These are phyloP conservation scores for Coemansia sp. DNA, from an alignment of 192 early-diverging fungal genomes.

Conservation along the genomic window DNA sequence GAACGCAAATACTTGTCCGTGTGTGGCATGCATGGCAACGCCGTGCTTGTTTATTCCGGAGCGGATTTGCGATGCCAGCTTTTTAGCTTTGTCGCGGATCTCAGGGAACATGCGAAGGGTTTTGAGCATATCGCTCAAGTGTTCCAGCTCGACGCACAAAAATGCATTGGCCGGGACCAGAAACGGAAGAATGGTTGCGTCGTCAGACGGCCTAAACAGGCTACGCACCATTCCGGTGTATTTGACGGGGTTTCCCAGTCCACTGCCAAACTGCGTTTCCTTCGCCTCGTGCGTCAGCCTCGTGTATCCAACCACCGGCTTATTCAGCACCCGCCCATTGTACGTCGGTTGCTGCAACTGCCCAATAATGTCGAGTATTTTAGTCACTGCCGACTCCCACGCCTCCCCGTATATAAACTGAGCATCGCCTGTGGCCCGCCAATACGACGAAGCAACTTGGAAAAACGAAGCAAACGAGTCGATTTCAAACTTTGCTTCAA, in stretches of 20 bases:
- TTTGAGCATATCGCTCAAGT: slow-evolving; percentile 50
- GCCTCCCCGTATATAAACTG: slow-evolving; percentile 29
- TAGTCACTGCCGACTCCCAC: slow-evolving; percentile 57
- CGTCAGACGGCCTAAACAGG: slow-evolving; percentile 47
- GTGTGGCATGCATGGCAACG: slow-evolving; percentile 52
- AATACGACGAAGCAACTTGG: slow-evolving; percentile 58
- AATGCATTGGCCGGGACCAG: slow-evolving; percentile 55
- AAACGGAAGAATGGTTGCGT: slow-evolving; percentile 46
- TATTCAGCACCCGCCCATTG: slow-evolving; percentile 12
- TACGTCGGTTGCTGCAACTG: slow-evolving; percentile 46
- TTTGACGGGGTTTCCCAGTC: slow-evolving; percentile 39
- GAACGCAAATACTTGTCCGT: slow-evolving; percentile 64
- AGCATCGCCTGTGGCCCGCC: slow-evolving; percentile 51
- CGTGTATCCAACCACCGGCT: slow-evolving; percentile 14
- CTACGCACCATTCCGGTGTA: slow-evolving; percentile 48
- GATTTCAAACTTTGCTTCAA: slow-evolving; percentile 68
- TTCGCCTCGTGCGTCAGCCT: slow-evolving; percentile 25
- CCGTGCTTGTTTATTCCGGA: slow-evolving; percentile 57
- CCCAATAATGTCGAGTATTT: slow-evolving; percentile 42
- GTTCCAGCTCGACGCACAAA: slow-evolving; percentile 58
- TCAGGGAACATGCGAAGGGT: slow-evolving; percentile 20
- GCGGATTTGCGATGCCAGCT: slow-evolving; percentile 53
- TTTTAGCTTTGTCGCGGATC: slow-evolving; percentile 42
- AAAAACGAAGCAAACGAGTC: slow-evolving; percentile 70
- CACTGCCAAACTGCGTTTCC: slow-evolving; percentile 49